A percentile compares a stretch with the other conserved stretches of the same genome.
Conservation (phyloP, 2,329 filamentous ascomycete species). For the Aureobasidium leucospermi region DNA sequence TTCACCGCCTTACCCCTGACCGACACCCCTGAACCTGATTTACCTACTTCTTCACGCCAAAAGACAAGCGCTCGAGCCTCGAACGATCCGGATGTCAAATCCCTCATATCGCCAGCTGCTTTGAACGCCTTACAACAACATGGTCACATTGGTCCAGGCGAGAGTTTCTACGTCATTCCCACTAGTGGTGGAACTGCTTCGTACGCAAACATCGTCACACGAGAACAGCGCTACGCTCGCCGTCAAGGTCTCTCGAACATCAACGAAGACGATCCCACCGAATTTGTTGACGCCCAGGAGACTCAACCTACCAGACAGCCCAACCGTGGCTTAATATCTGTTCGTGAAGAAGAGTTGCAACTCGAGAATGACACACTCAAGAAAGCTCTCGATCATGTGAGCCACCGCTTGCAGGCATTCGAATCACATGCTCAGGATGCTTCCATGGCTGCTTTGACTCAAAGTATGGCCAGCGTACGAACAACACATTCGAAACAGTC, state of each 20-base stretch:
- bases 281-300: constrained; percentile 84
- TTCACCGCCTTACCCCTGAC: constrained; percentile 82
- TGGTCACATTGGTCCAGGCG: constrained; percentile 46
- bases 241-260: constrained; percentile 27
- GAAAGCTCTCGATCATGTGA: constrained; percentile 76
- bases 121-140: constrained; percentile 60
- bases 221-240: constrained; percentile 42
- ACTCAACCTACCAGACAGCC: constrained; percentile 41
- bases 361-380: constrained; percentile 84
- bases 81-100: constrained; percentile 62
- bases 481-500: not conserved
- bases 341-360: constrained; percentile 65
- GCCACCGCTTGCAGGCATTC: constrained; percentile 82
- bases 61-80: constrained; percentile 24
- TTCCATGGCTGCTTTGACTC: constrained; percentile 63
- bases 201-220: constrained; percentile 73
- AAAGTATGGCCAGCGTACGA: constrained; percentile 53
- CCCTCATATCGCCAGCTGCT: constrained; percentile 78
- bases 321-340: constrained; percentile 33
- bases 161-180: constrained; percentile 91
- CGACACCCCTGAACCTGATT: constrained; percentile 19
- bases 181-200: constrained; percentile 85
- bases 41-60: constrained; percentile 22
- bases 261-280: constrained; percentile 57
- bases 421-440: constrained; percentile 87